phyloP scores from a whole-genome alignment of 2,329 filamentous ascomycete species.

The Alternaria sp. region DNA sequence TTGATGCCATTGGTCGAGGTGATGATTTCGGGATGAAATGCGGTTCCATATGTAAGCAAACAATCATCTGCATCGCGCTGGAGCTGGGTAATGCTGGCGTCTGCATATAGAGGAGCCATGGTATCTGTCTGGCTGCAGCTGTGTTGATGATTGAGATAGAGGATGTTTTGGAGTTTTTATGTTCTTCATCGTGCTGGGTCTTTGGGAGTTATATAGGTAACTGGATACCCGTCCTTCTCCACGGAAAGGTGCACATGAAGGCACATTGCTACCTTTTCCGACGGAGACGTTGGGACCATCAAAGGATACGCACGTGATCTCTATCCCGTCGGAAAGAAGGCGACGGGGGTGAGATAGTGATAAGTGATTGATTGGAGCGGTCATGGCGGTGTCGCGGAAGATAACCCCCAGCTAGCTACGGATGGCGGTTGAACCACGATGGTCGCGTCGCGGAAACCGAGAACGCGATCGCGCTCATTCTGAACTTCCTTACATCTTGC shows the following conservation, averaged over 20 bases:
- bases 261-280: conserved; percentile 8
- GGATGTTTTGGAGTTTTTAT: not conserved
- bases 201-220: not conserved
- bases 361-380: not conserved
- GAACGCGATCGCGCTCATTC: not conserved
- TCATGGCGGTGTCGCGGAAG: not conserved
- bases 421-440: not conserved
- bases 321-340: conserved; percentile 5
- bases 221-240: not conserved
- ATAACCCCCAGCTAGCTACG: conserved; percentile 3
- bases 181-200: not conserved
- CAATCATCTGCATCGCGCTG: conserved; percentile 33
- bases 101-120: conserved; percentile 31
- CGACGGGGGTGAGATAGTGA: not conserved
- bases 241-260: not conserved
- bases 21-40: conserved; percentile 43
- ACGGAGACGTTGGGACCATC: conserved; percentile 4
- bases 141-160: not conserved
- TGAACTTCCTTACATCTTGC: not conserved
- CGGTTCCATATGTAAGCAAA: conserved; percentile 35
- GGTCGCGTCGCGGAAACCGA: not conserved
- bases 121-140: not conserved
- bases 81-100: conserved; percentile 25
- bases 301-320: not conserved
- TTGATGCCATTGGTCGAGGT: conserved; percentile 39